phyloP scores from a whole-genome alignment of 345 rosid genomes.

The Salix purpurea region DNA sequence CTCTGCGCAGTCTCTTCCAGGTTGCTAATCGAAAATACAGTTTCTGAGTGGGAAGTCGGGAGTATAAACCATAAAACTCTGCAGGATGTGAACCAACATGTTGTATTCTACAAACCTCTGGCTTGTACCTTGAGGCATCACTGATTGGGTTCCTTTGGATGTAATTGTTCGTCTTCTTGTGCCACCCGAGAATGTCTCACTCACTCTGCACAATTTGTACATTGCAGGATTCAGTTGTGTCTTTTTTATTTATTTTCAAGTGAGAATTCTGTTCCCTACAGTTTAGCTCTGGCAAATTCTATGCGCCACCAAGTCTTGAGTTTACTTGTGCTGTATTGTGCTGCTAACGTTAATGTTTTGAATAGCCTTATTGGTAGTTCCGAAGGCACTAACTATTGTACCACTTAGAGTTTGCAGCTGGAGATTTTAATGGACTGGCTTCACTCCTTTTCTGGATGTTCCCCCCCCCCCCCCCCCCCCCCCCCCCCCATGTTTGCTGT shows the following conservation, averaged over 20 bases:
- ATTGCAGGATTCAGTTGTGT: conserved; percentile 23
- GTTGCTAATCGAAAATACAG: conserved; percentile 22
- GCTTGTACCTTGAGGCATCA: not conserved
- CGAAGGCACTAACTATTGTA: not conserved
- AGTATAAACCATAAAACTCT: not conserved
- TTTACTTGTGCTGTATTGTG: conserved; percentile 10
- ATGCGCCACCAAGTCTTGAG: conserved; percentile 3
- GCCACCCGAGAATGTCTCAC: not conserved
- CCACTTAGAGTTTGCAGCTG: not conserved
- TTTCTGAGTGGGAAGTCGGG: not conserved
- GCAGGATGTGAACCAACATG: not conserved
- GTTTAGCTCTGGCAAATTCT: conserved; percentile 11
- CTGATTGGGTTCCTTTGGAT: not conserved
- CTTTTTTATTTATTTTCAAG: not conserved
- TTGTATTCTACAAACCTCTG: not conserved
- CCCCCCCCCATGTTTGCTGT: not conserved
- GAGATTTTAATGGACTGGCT: not conserved
- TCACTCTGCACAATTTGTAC: conserved; percentile 26
- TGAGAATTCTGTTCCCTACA: conserved; percentile 7
- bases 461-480: no score
- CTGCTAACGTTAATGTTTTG: not conserved
- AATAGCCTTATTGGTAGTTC: not conserved
- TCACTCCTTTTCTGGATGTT: no score
- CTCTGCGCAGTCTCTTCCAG: conserved; percentile 88
- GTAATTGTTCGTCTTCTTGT: not conserved